These are phyloP conservation scores for Limnanthes douglasii DNA, from an alignment of 345 rosid species.

Conservation along the genomic window DNA sequence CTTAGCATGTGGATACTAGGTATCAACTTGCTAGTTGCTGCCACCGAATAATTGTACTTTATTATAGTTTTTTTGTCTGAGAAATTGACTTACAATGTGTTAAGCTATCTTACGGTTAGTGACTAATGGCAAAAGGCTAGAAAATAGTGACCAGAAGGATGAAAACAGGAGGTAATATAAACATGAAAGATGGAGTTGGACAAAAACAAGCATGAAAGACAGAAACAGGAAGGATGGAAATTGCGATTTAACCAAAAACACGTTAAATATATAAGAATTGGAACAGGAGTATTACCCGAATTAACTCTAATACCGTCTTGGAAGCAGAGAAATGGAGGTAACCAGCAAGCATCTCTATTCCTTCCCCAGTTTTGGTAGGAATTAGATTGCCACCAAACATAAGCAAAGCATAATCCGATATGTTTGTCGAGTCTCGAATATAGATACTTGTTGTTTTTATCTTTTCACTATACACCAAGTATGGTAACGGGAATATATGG, in stretches of 20 bases:
- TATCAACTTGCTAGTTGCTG: too few species aligned
- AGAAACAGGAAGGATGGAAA: background rate
- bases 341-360: slow-evolving; percentile 93
- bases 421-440: slow-evolving; percentile 79
- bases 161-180: too few species aligned
- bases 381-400: slow-evolving; percentile 78
- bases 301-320: slow-evolving; percentile 58
- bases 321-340: slow-evolving; percentile 96
- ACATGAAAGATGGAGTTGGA: too few species aligned
- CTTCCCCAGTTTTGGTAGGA: slow-evolving; percentile 63
- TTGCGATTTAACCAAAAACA: background rate
- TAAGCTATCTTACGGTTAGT: too few species aligned
- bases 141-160: too few species aligned
- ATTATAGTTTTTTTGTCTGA: too few species aligned
- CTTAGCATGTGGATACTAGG: too few species aligned
- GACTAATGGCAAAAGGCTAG: too few species aligned
- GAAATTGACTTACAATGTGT: too few species aligned
- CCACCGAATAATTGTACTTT: too few species aligned
- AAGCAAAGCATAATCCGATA: slow-evolving; percentile 91
- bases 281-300: slow-evolving; percentile 28
- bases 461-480: slow-evolving; percentile 83
- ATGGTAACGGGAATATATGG: slow-evolving; percentile 68
- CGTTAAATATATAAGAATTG: background rate
- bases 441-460: slow-evolving; percentile 75
- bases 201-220: too few species aligned